A percentile compares a stretch with the other conserved stretches of the same genome.
These are phyloP conservation scores for Penicillium fuscoglaucum DNA, from an alignment of 2,329 filamentous ascomycete species.

Conservation along the genomic window DNA sequence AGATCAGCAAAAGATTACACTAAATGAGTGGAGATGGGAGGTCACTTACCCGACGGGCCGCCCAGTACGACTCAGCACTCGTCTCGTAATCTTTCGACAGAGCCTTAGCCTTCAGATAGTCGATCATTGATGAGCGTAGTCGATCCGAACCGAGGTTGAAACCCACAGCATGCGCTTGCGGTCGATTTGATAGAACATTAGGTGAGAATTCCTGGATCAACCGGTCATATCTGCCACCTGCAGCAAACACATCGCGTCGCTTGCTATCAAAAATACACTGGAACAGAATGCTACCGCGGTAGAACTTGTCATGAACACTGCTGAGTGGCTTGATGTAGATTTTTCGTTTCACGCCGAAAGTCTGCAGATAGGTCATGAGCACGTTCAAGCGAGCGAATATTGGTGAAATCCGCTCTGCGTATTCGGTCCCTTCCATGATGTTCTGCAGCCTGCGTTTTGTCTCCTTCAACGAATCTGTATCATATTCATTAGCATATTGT, in stretches of 20 bases:
- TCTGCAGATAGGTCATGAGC: constrained; percentile 73
- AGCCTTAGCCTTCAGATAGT: constrained; percentile 52
- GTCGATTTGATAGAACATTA: constrained; percentile 61
- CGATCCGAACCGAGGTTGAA: constrained; percentile 90
- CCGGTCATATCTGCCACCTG: constrained; percentile 88
- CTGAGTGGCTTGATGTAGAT: constrained; percentile 82
- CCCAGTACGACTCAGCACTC: constrained; percentile 62
- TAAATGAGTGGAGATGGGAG: background rate
- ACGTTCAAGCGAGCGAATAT: constrained; percentile 76
- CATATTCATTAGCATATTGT: constrained; percentile 51
- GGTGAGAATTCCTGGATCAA: constrained; percentile 82
- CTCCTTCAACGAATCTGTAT: constrained; percentile 68
- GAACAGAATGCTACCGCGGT: constrained; percentile 80
- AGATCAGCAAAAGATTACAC: constrained; percentile 9
- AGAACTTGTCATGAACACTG: constrained; percentile 90
- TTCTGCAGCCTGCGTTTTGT: constrained; percentile 64
- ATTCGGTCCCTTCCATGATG: constrained; percentile 57
- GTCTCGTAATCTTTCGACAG: constrained; percentile 71
- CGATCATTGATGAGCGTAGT: constrained; percentile 63
- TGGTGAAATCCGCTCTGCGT: constrained; percentile 52
- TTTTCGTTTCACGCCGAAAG: constrained; percentile 72
- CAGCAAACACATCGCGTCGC: constrained; percentile 79
- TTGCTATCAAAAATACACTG: constrained; percentile 87
- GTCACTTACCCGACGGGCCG: constrained; percentile 60
- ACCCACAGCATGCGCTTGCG: constrained; percentile 79